Base-by-base conservation (phyloP, 2,329 filamentous ascomycete genomes). In the Botryotinia narcissicola region DNA sequence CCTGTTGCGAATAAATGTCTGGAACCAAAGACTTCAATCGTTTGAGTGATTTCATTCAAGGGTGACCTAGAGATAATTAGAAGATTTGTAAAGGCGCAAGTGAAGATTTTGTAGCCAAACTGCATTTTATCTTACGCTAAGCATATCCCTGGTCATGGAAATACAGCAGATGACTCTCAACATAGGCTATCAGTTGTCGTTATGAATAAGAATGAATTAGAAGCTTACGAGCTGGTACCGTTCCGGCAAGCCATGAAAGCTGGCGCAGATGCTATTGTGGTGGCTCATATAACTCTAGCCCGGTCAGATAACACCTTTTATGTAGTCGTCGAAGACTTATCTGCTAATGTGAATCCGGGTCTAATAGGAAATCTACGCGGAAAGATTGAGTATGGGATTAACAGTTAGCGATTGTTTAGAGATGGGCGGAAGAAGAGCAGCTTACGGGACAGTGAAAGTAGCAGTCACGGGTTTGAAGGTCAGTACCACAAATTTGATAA, bases 351-450 rank as follows among this genome's bases (percentile, higher is more conserved):
- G 32, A 84, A 81, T 35, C 77, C 80, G 0, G 78, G 81, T 54
- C 81, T 78, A 1, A 78, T 84, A 71, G 79, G 80, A 0, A 82
- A 84, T 57, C 74, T 85, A 25, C 83, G 84, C 8, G 77, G 81
- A 14, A 83, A 84, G 54, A 84, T 84, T 81, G 79, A 81, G 25
- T 84, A 84, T 74, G 79, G 83, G 84, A 1, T 80, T 85, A 76
- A 79, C 85, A 10, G 80, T 85, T 5, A 85, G 83, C 7, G 84
- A 85, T 64, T 85, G 83, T 75, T 78, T 85, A 57, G 83, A 85
- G 73, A 84, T 85, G 83, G 82, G 84, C 59, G 82, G 83, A 4
- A 83, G 85, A 14, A 80, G 81, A 29, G 78, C 81, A 5, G 83
- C 81, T 22, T 83, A 82, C 74, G 83, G 83, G 4, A 83, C 83